A percentile compares a stretch with the other conserved stretches of the same genome.
Evolutionary conservation across 345 rosid genomes (phyloP).

Genomic region (Dovyalis caffra): DNA sequence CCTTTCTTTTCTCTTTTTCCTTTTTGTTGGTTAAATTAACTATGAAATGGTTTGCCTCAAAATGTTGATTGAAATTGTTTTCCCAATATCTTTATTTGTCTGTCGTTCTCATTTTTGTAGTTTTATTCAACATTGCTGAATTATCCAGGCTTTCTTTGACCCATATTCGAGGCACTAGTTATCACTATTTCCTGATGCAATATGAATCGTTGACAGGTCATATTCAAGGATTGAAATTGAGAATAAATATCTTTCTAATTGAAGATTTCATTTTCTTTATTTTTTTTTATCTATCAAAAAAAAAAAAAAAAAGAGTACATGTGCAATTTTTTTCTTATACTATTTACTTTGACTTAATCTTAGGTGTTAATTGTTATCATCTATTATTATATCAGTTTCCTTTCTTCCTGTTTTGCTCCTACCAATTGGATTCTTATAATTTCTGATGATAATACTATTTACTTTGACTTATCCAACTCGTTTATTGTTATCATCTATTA

Average conservation of each 20-base stretch:
- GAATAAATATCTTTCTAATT: background rate
- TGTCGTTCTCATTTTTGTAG: background rate
- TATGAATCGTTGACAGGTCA: background rate
- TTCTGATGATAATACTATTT: too few species aligned
- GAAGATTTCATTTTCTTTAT: background rate
- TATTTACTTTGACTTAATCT: too few species aligned
- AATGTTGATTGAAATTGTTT: background rate
- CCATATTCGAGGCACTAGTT: too few species aligned
- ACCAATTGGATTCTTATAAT: too few species aligned
- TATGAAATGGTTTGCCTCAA: background rate
- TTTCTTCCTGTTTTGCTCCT: too few species aligned
- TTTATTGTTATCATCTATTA: too few species aligned
- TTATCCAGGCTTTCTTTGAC: background rate
- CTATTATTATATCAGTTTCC: too few species aligned
- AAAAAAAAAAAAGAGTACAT: background rate
- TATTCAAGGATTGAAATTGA: background rate
- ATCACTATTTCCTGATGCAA: background rate
- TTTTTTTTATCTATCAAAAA: too few species aligned
- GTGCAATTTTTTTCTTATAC: background rate
- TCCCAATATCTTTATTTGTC: background rate
- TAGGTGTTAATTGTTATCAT: too few species aligned
- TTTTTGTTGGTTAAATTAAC: constrained; percentile 1
- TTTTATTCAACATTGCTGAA: background rate
- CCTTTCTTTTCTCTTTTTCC: background rate
- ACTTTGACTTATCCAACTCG: too few species aligned